Evolutionary conservation across 108 stramenopile genomes (phyloP).

Genomic region (Skeletonema tropicum): DNA sequence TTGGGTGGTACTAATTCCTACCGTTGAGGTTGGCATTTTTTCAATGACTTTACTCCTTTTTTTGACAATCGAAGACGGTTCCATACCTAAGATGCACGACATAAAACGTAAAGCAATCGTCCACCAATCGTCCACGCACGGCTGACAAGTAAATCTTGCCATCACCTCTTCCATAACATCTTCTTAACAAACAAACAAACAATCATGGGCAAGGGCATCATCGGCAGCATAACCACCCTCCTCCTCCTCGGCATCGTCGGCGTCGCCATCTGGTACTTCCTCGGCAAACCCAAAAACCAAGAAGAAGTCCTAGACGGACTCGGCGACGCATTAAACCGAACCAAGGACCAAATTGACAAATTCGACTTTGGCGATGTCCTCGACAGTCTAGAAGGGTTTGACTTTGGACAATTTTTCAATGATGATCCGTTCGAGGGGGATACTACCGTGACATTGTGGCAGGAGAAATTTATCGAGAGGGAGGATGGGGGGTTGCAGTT

Average conservation of each 20-base stretch:
- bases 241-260: background rate
- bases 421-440: slow-evolving; percentile 60
- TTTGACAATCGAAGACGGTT: no score
- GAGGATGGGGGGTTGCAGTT: slow-evolving; percentile 64
- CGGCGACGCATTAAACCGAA: background rate
- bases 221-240: background rate
- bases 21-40: no score
- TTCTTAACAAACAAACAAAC: no score
- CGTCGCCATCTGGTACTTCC: background rate
- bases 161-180: no score
- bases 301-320: background rate
- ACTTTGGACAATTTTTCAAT: slow-evolving; percentile 45
- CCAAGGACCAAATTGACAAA: background rate
- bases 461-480: slow-evolving; percentile 16
- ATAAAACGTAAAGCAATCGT: no score
- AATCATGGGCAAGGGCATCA: background rate
- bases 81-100: no score
- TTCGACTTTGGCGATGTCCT: slow-evolving; percentile 44
- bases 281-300: background rate
- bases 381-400: slow-evolving; percentile 19
- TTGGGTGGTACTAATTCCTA: no score
- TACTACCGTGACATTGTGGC: slow-evolving; percentile 58
- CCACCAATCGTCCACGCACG: no score
- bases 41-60: no score
- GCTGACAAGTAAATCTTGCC: no score